Evolutionary conservation across 164 flowering plant species (phyloP), one percentile per base, ranked within the genome.

Genomic region (Vitis rupestris): DNA sequence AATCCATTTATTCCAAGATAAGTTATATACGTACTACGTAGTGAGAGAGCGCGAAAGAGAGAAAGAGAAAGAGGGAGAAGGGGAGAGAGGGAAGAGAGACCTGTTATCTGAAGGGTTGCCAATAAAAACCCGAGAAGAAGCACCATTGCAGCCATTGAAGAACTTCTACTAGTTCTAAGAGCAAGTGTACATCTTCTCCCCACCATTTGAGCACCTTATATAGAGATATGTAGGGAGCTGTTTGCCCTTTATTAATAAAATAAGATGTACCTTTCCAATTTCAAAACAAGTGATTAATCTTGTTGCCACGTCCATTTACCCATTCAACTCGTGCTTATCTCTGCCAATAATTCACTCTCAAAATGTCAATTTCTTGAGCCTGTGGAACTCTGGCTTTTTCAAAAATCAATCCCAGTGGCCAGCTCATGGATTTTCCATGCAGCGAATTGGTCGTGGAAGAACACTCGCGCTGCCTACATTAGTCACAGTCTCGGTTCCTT

Each of bases 51-150:
- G 4, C 4, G 37, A 51, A 8, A 29, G 11, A 19, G 6, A n/a
- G 30, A 13, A 8, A 10, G 56, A 49, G 23, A 23, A 23, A 23
- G 27, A 23, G 27, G 27, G 27, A 23, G 27, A 23, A 1, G 27
- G 27, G 27, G 27, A 23, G 27, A 23, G 27, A 23, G 27, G 27
- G 27, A 23, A 23, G 27, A 27, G 13, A 50, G 51, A 69, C 65
- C 72, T 53, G 72, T 50, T 61, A 14, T 51, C 7, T 54, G 27
- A 37, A 61, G 65, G 51, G n/a, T 51, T 60, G 59, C 59, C 31
- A 37, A 23, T 13, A 59, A 4, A 49, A 68, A 57, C 19, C 64
- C 64, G 29, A 68, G 49, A 50, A 68, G 64, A 27, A 58, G 49
- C 53, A 68, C 16, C 31, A 50, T 14, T 0, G 71, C 49, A 59